phyloP scores from a whole-genome alignment of 345 rosid species.

The Pugionium cornutum region DNA sequence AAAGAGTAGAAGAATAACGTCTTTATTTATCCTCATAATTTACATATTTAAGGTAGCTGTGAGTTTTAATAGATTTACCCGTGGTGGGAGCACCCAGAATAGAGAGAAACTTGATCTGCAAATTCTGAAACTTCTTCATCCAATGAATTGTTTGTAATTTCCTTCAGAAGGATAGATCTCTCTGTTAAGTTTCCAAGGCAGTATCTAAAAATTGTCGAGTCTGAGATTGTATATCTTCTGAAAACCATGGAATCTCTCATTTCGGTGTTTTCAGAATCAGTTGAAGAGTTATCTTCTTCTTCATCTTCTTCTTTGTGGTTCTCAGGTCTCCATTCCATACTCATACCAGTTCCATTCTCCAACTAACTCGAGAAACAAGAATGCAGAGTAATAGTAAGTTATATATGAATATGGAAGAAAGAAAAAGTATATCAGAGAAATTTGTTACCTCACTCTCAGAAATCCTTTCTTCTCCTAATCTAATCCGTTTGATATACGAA shows the following conservation, averaged over 20 bases:
- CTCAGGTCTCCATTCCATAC: conserved; percentile 42
- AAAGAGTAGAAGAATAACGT: not conserved
- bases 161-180: conserved; percentile 75
- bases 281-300: conserved; percentile 50
- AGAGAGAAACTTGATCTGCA: conserved; percentile 75
- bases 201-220: conserved; percentile 62
- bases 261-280: conserved; percentile 64
- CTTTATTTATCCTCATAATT: not conserved
- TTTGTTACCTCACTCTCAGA: conserved; percentile 41
- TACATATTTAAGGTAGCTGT: conserved; percentile 4
- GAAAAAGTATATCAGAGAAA: conserved; percentile 2
- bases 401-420: not conserved
- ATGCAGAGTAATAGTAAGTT: conserved; percentile 24
- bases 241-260: conserved; percentile 45
- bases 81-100: conserved; percentile 91
- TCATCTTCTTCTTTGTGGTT: conserved; percentile 33
- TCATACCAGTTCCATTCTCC: conserved; percentile 27
- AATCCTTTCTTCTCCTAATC: conserved; percentile 52
- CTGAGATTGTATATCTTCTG: conserved; percentile 57
- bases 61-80: conserved; percentile 47
- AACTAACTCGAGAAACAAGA: conserved; percentile 26
- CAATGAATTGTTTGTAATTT: conserved; percentile 62
- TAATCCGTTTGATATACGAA: conserved; percentile 53
- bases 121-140: conserved; percentile 67
- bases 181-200: conserved; percentile 79